These are phyloP conservation scores for Nidularia sp. DNA, from an alignment of 768 basidiomycete species.

Conservation along the genomic window DNA sequence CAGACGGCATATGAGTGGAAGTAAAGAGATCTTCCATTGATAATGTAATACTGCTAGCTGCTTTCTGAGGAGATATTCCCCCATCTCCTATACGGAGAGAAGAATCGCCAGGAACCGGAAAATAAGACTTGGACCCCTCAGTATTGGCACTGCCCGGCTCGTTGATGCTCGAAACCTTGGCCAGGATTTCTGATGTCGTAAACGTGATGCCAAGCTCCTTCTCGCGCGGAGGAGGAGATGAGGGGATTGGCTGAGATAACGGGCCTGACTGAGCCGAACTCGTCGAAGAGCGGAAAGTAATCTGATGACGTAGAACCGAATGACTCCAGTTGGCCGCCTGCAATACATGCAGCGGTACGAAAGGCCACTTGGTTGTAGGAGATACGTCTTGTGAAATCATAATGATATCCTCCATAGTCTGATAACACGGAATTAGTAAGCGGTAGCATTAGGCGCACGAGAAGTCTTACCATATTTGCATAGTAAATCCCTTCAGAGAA, in stretches of 20 bases:
- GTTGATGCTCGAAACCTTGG: conserved; percentile 13
- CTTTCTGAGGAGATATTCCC: conserved; percentile 39
- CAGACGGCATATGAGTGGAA: conserved; percentile 22
- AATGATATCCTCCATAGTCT: conserved; percentile 81
- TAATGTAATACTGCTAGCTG: conserved; percentile 20
- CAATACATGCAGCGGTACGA: conserved; percentile 61
- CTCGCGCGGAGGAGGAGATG: conserved; percentile 34
- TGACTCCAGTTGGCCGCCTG: conserved; percentile 82
- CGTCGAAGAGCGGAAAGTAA: conserved; percentile 40
- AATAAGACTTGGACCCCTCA: conserved; percentile 39
- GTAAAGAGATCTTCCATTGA: conserved; percentile 75
- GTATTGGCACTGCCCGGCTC: conserved; percentile 4
- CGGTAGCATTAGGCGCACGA: background rate
- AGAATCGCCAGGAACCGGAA: conserved; percentile 63
- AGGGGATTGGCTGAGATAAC: conserved; percentile 5
- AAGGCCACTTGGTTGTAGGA: conserved; percentile 62
- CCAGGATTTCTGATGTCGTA: conserved; percentile 48
- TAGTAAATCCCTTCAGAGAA: conserved; percentile 83
- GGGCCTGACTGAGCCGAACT: conserved; percentile 18
- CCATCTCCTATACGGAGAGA: conserved; percentile 76
- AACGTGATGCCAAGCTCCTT: conserved; percentile 70
- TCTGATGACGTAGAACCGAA: conserved; percentile 58
- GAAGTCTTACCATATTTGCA: conserved; percentile 67
- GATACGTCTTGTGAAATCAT: conserved; percentile 72
- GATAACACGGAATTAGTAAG: conserved; percentile 5